These are phyloP conservation scores for Lachnellula arida DNA, from an alignment of 2,329 filamentous ascomycete genomes.

Conservation along the genomic window DNA sequence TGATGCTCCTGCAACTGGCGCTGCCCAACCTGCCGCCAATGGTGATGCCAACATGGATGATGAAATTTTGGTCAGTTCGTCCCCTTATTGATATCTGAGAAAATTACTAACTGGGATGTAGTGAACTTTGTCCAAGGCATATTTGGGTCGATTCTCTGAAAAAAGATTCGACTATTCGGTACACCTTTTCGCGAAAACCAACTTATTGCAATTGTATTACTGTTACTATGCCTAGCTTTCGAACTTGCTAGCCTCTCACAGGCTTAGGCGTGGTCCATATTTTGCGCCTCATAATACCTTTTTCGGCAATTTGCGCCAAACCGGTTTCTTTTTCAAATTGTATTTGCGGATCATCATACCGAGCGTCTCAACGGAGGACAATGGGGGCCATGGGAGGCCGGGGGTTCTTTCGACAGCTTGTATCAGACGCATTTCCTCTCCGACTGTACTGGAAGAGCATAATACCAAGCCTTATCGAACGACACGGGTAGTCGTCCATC, in stretches of 20 bases:
- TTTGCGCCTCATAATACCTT: conserved; percentile 9
- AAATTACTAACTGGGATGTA: conserved; percentile 5
- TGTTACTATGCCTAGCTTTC: conserved; percentile 7
- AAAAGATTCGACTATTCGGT: neutral
- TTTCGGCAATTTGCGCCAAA: neutral
- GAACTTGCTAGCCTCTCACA: conserved; percentile 8
- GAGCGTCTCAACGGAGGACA: neutral
- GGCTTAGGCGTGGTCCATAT: conserved; percentile 6
- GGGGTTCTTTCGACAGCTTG: neutral
- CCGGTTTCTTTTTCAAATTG: conserved; percentile 13
- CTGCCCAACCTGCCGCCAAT: conserved; percentile 28
- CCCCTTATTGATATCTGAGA: neutral
- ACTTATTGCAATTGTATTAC: conserved; percentile 12
- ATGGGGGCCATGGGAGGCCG: neutral
- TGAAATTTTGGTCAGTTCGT: conserved; percentile 44
- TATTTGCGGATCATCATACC: conserved; percentile 3
- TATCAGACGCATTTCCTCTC: neutral
- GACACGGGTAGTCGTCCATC: too few relatives aligned
- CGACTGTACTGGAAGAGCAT: too few relatives aligned
- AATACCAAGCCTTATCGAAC: too few relatives aligned
- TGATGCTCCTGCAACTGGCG: conserved; percentile 33
- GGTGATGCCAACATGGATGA: conserved; percentile 64
- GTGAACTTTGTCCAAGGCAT: conserved; percentile 3
- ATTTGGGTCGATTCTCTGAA: neutral
- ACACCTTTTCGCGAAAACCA: conserved; percentile 5